Conservation (phyloP, 768 basidiomycete genomes). For the Guyanaporus albipodus region DNA sequence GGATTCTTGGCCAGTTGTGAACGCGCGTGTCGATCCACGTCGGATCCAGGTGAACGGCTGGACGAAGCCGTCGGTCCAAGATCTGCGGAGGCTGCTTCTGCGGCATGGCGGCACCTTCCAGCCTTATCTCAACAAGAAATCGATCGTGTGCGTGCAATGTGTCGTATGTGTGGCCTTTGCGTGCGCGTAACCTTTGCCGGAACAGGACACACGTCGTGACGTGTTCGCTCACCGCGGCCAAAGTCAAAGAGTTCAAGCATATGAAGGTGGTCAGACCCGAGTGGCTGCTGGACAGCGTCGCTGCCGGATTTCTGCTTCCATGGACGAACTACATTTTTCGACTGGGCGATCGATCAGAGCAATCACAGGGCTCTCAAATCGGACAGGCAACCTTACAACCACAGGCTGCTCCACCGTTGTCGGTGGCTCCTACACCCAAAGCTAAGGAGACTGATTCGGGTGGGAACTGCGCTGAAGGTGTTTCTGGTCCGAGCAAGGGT, state of each 20-base stretch:
- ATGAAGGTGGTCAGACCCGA: constrained; percentile 89
- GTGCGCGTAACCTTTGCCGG: constrained; percentile 1
- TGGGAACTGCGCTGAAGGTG: background rate
- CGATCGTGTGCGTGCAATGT: constrained; percentile 51
- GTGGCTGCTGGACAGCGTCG: constrained; percentile 84
- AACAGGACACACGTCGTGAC: constrained; percentile 90
- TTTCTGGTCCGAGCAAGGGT: constrained; percentile 1
- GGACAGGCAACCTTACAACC: constrained; percentile 18
- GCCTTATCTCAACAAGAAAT: constrained; percentile 78
- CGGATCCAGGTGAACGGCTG: constrained; percentile 77
- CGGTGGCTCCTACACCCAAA: background rate
- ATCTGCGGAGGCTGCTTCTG: constrained; percentile 73
- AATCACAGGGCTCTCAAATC: constrained; percentile 41
- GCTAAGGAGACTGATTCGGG: background rate
- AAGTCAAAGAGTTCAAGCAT: constrained; percentile 80
- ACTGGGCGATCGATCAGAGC: constrained; percentile 45
- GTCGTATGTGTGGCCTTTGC: background rate
- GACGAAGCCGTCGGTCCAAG: constrained; percentile 84
- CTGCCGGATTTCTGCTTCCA: constrained; percentile 61
- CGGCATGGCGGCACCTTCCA: constrained; percentile 81
- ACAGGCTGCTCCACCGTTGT: constrained; percentile 2
- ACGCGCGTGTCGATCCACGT: background rate
- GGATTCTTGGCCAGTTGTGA: background rate
- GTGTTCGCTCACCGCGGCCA: constrained; percentile 83
- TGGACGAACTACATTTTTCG: constrained; percentile 74